Evolutionary conservation across 2,329 filamentous ascomycete genomes (phyloP).

Genomic region (Penicillium sp.): DNA sequence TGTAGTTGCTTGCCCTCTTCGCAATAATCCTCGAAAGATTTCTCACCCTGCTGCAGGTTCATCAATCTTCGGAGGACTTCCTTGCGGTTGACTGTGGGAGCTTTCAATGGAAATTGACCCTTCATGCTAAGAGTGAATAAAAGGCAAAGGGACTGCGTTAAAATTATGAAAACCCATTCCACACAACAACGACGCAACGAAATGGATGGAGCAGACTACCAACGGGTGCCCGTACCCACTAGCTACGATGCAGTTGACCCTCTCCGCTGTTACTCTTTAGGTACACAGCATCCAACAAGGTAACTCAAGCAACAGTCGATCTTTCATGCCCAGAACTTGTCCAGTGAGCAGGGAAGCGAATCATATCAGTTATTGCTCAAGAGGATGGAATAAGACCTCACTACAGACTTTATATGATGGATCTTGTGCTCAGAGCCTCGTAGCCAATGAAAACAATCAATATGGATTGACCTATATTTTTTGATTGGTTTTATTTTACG

Average conservation of each 20-base stretch:
- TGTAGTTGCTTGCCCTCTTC: too few relatives aligned
- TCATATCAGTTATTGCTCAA: slow-evolving; percentile 18
- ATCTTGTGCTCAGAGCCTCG: slow-evolving; percentile 4
- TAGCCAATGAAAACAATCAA: slow-evolving; percentile 3
- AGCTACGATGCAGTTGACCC: slow-evolving; percentile 18
- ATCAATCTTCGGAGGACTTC: too few relatives aligned
- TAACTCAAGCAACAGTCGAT: slow-evolving; percentile 26
- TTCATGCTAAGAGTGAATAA: too few relatives aligned
- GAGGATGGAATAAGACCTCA: slow-evolving; percentile 9
- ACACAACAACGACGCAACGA: slow-evolving; percentile 22
- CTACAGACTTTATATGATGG: slow-evolving; percentile 10
- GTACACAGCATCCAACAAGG: slow-evolving; percentile 27
- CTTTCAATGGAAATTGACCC: too few relatives aligned
- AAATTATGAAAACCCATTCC: background rate
- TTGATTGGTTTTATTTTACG: too few relatives aligned
- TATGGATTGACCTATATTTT: background rate
- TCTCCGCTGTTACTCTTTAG: slow-evolving; percentile 28
- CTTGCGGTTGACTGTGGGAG: too few relatives aligned
- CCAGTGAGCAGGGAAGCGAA: slow-evolving; percentile 22
- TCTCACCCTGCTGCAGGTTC: too few relatives aligned
- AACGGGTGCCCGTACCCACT: slow-evolving; percentile 22
- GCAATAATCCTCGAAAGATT: too few relatives aligned
- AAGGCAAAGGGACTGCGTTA: too few relatives aligned
- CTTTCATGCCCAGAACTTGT: slow-evolving; percentile 16
- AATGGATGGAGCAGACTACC: slow-evolving; percentile 30